Conservation (phyloP, 192 early-diverging fungal species). For the Lunasporangiospora selenospora region DNA sequence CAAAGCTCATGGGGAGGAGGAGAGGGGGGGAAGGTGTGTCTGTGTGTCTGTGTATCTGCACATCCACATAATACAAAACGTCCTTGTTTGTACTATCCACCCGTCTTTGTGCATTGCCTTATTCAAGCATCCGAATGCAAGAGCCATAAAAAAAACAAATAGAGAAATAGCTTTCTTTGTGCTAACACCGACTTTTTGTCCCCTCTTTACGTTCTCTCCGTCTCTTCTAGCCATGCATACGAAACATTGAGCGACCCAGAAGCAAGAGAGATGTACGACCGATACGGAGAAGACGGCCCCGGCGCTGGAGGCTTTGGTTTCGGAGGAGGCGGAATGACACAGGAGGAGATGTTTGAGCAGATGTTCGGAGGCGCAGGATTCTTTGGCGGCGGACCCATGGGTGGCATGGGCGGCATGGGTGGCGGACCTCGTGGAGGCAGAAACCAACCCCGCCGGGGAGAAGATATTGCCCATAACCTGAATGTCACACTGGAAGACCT, state of each 20-base stretch:
- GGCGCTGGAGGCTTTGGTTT: conserved; percentile 65
- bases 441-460: conserved; percentile 51
- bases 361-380: conserved; percentile 75
- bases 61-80: too few species aligned
- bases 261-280: conserved; percentile 88
- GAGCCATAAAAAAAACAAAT: too few species aligned
- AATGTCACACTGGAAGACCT: conserved; percentile 92
- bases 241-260: conserved; percentile 84
- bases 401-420: conserved; percentile 6
- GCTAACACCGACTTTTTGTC: neutral
- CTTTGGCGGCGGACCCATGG: conserved; percentile 47
- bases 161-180: too few species aligned
- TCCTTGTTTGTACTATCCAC: too few species aligned
- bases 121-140: too few species aligned
- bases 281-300: conserved; percentile 89
- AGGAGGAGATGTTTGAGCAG: conserved; percentile 88
- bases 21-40: too few species aligned
- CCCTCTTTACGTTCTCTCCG: neutral
- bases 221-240: conserved; percentile 74
- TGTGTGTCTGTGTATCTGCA: too few species aligned
- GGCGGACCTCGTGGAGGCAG: conserved; percentile 45
- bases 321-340: conserved; percentile 67
- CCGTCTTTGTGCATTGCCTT: too few species aligned
- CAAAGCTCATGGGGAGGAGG: too few species aligned
- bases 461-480: conserved; percentile 73